phyloP scores from a whole-genome alignment of 176 grass and related monocot genomes.

The Triticum turgidum region DNA sequence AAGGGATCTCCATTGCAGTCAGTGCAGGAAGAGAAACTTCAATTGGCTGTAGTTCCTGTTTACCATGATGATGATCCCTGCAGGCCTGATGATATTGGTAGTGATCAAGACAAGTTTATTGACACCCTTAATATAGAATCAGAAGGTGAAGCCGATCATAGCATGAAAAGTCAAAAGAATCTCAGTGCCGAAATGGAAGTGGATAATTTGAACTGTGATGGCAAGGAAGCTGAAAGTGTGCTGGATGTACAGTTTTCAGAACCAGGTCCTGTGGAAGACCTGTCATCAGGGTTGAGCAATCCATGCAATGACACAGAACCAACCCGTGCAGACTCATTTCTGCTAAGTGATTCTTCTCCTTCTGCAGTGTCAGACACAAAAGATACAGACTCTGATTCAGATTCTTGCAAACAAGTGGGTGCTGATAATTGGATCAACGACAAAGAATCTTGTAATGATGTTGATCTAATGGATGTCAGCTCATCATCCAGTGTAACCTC shows the following conservation, averaged over 20 bases:
- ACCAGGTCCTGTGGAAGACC: conserved; percentile 32
- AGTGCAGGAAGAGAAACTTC: conserved; percentile 6
- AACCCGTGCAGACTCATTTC: conserved; percentile 22
- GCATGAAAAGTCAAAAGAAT: conserved; percentile 40
- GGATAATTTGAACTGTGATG: conserved; percentile 21
- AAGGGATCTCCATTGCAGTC: conserved; percentile 22
- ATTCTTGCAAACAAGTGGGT: conserved; percentile 29
- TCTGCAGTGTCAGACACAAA: conserved; percentile 27
- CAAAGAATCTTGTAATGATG: conserved; percentile 53
- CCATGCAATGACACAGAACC: conserved; percentile 31
- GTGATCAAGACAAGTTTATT: conserved; percentile 76
- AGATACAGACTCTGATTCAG: conserved; percentile 31
- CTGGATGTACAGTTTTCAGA: conserved; percentile 24
- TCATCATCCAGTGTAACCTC: conserved; percentile 61
- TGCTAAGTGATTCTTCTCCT: conserved; percentile 32
- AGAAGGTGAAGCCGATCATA: conserved; percentile 44
- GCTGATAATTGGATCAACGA: conserved; percentile 42
- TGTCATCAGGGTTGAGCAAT: conserved; percentile 12
- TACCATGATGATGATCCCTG: conserved; percentile 30
- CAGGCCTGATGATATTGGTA: conserved; percentile 55
- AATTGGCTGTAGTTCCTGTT: conserved; percentile 2
- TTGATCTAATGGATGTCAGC: conserved; percentile 66
- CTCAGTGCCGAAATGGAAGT: conserved; percentile 29
- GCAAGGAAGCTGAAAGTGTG: conserved; percentile 34
- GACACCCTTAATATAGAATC: conserved; percentile 62